Conservation (phyloP, 2,329 filamentous ascomycete genomes). For the Alternaria consortialis region DNA sequence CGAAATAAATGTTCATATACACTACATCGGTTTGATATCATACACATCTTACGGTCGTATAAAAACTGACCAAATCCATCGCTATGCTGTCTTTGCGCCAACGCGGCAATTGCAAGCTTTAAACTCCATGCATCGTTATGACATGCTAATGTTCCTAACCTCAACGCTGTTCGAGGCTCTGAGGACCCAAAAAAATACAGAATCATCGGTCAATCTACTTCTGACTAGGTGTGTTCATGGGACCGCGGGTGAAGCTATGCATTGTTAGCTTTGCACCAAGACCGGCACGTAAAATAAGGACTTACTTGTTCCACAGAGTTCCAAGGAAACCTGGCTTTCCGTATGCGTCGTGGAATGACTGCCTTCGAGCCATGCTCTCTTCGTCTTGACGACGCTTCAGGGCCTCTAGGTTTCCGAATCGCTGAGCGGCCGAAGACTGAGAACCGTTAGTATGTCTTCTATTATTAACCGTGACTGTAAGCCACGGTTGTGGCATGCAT, state of each 20-base stretch:
- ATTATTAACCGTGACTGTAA: not conserved
- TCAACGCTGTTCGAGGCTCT: not conserved
- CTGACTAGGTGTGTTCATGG: constrained; percentile 9
- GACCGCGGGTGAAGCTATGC: constrained; percentile 46
- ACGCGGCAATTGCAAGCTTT: not conserved
- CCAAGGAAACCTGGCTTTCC: constrained; percentile 46
- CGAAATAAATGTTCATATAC: not conserved
- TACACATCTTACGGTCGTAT: not conserved
- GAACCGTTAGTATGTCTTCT: constrained; percentile 10
- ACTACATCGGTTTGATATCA: constrained; percentile 1
- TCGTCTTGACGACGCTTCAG: constrained; percentile 46
- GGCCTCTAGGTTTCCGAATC: constrained; percentile 45
- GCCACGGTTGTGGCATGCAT: not conserved
- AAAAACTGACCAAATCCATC: constrained; percentile 2
- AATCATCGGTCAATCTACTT: not conserved
- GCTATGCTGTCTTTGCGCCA: not conserved
- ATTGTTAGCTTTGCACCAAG: constrained; percentile 14
- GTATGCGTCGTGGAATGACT: constrained; percentile 46
- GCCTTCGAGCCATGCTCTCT: constrained; percentile 36
- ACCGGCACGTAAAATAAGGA: not conserved
- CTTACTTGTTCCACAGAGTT: constrained; percentile 48
- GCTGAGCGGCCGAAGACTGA: constrained; percentile 42
- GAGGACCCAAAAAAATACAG: not conserved
- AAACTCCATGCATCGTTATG: not conserved
- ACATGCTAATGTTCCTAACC: not conserved